phyloP scores from a whole-genome alignment of 805 yeast genomes.

The Teunomyces pallodes region DNA sequence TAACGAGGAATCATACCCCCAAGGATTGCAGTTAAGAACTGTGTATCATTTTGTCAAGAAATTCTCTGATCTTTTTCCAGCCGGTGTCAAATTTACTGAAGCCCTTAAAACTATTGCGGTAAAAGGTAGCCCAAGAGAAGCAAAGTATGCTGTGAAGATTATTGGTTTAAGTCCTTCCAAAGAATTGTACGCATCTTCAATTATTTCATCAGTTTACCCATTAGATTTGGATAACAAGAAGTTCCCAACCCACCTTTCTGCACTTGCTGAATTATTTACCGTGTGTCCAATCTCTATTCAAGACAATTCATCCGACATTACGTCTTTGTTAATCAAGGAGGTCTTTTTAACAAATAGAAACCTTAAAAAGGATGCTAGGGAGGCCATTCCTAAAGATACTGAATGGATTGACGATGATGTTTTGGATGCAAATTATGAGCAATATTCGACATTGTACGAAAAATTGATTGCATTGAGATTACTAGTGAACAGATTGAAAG shows the following conservation, averaged over 20 bases:
- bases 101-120: slow-evolving; percentile 46
- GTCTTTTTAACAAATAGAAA: slow-evolving; percentile 54
- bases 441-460: slow-evolving; percentile 36
- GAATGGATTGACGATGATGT: slow-evolving; percentile 49
- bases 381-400: slow-evolving; percentile 20
- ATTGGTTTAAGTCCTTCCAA: slow-evolving; percentile 47
- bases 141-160: slow-evolving; percentile 62
- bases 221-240: slow-evolving; percentile 34
- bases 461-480: slow-evolving; percentile 54
- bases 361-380: slow-evolving; percentile 25
- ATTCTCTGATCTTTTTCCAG: slow-evolving; percentile 47
- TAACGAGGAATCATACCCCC: slow-evolving; percentile 12
- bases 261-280: slow-evolving; percentile 57
- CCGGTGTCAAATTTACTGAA: slow-evolving; percentile 43
- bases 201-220: slow-evolving; percentile 50
- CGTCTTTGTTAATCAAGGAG: slow-evolving; percentile 57
- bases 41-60: slow-evolving; percentile 56
- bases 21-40: slow-evolving; percentile 51
- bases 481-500: slow-evolving; percentile 57
- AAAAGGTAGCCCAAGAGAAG: slow-evolving; percentile 56
- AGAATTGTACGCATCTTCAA: slow-evolving; percentile 36
- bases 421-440: slow-evolving; percentile 26
- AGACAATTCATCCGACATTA: slow-evolving; percentile 54
- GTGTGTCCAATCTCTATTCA: slow-evolving; percentile 49
- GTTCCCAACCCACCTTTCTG: slow-evolving; percentile 56